These are phyloP conservation scores for Diaporthe batatas DNA, from an alignment of 2,329 filamentous ascomycete species.

Conservation along the genomic window DNA sequence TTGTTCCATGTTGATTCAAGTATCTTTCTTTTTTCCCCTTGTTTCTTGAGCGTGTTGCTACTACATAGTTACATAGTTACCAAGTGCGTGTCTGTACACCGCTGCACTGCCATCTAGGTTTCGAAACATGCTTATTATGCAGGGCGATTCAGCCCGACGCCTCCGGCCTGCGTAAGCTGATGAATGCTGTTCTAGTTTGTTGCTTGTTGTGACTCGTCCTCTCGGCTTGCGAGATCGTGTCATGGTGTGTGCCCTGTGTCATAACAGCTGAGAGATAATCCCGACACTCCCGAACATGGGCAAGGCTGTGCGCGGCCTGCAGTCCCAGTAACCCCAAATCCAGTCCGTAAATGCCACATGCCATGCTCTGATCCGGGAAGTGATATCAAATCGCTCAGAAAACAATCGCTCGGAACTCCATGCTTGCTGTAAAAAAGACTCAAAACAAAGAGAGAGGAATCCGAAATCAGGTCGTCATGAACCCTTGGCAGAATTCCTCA, in stretches of 20 bases:
- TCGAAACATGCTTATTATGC: slow-evolving; percentile 29
- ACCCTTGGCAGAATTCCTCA: slow-evolving; percentile 11
- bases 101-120: slow-evolving; percentile 11
- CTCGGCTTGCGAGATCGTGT: slow-evolving; percentile 28
- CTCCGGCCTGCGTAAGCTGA: slow-evolving; percentile 15
- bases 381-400: slow-evolving; percentile 5
- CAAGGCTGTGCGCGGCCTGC: slow-evolving; percentile 23
- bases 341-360: slow-evolving; percentile 6
- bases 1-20: slow-evolving; percentile 13
- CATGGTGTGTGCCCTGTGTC: slow-evolving; percentile 11
- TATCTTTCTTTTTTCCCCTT: not conserved
- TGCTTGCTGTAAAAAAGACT: slow-evolving; percentile 30
- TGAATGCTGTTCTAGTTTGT: not conserved
- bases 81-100: slow-evolving; percentile 18
- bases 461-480: not conserved
- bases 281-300: slow-evolving; percentile 3
- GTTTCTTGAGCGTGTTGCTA: slow-evolving; percentile 11
- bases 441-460: slow-evolving; percentile 16
- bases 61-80: too few relatives aligned
- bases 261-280: slow-evolving; percentile 4
- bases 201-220: slow-evolving; percentile 1
- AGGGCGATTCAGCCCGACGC: slow-evolving; percentile 10
- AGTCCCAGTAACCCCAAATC: slow-evolving; percentile 6
- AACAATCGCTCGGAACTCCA: slow-evolving; percentile 35
- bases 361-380: slow-evolving; percentile 24